phyloP scores from a whole-genome alignment of 768 basidiomycete species.

The Lactarius evosmus region DNA sequence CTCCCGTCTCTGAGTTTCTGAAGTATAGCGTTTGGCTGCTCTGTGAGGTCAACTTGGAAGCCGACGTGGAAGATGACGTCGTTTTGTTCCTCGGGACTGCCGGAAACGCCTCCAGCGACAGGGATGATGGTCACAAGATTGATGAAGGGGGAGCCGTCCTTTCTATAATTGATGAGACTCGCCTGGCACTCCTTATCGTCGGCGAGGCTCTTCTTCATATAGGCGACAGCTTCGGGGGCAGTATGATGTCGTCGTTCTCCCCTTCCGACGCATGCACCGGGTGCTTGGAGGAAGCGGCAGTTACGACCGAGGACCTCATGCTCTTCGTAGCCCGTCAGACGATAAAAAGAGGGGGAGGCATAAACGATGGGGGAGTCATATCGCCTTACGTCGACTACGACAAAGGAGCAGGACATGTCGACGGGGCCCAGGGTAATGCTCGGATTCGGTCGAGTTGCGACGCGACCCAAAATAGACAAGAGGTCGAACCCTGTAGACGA shows the following conservation, averaged over 20 bases:
- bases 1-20: conserved; percentile 75
- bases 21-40: conserved; percentile 81
- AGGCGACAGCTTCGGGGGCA: conserved; percentile 61
- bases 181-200: conserved; percentile 88
- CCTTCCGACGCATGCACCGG: conserved; percentile 52
- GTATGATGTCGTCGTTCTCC: conserved; percentile 58
- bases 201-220: conserved; percentile 61
- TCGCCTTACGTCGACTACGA: conserved; percentile 79
- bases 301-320: conserved; percentile 82
- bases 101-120: conserved; percentile 56
- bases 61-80: conserved; percentile 87
- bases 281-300: conserved; percentile 88
- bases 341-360: conserved; percentile 79
- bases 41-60: conserved; percentile 91
- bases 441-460: conserved; percentile 71
- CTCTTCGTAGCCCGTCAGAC: conserved; percentile 71
- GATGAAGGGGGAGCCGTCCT: conserved; percentile 80
- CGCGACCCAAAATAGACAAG: conserved; percentile 73
- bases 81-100: conserved; percentile 50
- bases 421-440: conserved; percentile 82
- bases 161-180: conserved; percentile 82
- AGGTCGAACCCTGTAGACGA: conserved; percentile 91
- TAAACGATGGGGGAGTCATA: conserved; percentile 89
- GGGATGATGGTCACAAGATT: conserved; percentile 94
- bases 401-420: conserved; percentile 89